These are phyloP conservation scores for Dioscorea alata DNA, from an alignment of 106 monocot genomes.

Conservation along the genomic window DNA sequence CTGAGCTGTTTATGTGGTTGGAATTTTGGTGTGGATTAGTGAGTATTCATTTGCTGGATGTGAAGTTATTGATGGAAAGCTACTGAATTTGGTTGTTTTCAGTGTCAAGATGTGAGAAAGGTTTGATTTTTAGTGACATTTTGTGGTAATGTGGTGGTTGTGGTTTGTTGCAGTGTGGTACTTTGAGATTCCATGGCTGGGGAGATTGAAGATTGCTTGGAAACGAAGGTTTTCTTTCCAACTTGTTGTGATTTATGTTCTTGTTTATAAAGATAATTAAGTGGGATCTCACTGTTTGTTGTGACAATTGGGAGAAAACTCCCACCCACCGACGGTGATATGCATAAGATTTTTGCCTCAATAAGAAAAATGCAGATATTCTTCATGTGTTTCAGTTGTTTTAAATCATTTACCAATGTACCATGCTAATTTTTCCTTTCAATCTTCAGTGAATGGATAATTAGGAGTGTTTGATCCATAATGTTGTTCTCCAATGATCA, in stretches of 20 bases:
- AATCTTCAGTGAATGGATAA: too few species aligned
- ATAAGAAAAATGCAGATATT: too few species aligned
- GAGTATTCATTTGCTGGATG: not conserved
- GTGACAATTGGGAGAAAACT: not conserved
- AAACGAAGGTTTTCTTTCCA: not conserved
- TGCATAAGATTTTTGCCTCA: too few species aligned
- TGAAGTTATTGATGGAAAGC: not conserved
- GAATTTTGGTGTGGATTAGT: not conserved
- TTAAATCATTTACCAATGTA: too few species aligned
- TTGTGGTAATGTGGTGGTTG: not conserved
- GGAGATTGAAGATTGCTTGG: conserved; percentile 17
- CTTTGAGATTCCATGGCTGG: conserved; percentile 12
- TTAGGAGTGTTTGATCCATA: too few species aligned
- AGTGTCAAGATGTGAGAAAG: not conserved
- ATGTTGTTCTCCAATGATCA: not conserved
- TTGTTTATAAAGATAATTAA: not conserved
- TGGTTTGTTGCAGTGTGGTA: not conserved
- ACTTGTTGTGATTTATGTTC: not conserved
- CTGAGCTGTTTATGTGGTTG: not conserved
- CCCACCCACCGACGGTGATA: too few species aligned
- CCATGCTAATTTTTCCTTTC: too few species aligned
- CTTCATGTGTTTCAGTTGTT: too few species aligned
- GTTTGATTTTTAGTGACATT: not conserved
- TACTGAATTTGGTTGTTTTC: not conserved
- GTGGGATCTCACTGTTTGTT: not conserved